Evolutionary conservation across 495 filamentous ascomycete species (phyloP).

Genomic region (Tetracladium setigerum): DNA sequence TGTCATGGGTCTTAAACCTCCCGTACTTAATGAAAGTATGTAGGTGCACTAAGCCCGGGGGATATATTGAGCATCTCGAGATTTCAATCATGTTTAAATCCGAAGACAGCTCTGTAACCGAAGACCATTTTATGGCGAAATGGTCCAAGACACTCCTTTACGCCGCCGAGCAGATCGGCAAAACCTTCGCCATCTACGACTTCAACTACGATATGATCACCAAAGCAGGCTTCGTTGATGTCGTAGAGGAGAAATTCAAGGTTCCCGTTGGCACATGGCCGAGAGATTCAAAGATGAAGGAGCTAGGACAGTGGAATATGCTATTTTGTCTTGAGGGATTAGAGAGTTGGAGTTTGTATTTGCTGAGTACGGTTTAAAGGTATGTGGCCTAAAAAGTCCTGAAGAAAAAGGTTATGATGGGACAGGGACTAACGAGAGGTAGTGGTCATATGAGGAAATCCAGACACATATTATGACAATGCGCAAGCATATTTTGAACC

Average conservation of each 20-base stretch:
- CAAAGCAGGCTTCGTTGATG: conserved; percentile 41
- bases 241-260: conserved; percentile 39
- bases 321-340: conserved; percentile 9
- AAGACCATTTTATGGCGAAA: conserved; percentile 22
- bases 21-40: too few relatives aligned
- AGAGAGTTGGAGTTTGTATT: neutral
- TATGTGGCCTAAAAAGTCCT: neutral
- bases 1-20: too few relatives aligned
- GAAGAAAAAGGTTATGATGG: too few relatives aligned
- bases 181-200: neutral
- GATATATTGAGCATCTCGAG: conserved; percentile 22
- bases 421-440: neutral
- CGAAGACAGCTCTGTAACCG: conserved; percentile 9
- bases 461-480: neutral
- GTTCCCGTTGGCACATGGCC: conserved; percentile 32
- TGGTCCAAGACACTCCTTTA: neutral
- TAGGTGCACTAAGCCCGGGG: conserved; percentile 29
- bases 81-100: conserved; percentile 5
- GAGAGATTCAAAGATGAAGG: conserved; percentile 41
- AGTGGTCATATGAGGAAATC: neutral
- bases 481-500: neutral
- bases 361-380: neutral
- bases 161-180: neutral
- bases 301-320: conserved; percentile 35
- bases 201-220: conserved; percentile 33